These are phyloP conservation scores for Inga oerstediana DNA, from an alignment of 306 rosid genomes.

Conservation along the genomic window DNA sequence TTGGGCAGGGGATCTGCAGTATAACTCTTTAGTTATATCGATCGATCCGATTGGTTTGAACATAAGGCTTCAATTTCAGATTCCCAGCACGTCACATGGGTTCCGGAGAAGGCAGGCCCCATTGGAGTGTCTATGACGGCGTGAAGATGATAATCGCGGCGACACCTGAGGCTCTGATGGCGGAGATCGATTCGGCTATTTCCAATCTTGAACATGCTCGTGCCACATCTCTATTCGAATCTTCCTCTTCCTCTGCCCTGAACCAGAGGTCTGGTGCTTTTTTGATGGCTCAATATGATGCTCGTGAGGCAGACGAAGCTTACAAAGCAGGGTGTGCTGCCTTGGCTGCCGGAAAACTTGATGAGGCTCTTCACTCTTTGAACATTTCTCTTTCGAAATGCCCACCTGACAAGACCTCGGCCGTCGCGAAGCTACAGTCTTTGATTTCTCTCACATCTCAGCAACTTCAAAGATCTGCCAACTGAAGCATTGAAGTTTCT, in stretches of 20 bases:
- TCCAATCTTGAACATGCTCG: conserved; percentile 70
- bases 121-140: conserved; percentile 75
- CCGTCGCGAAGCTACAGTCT: conserved; percentile 71
- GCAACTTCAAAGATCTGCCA: conserved; percentile 57
- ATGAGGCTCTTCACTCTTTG: conserved; percentile 67
- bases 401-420: conserved; percentile 69
- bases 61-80: not conserved
- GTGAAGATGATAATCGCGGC: conserved; percentile 63
- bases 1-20: not conserved
- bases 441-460: conserved; percentile 73
- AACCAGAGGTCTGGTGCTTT: conserved; percentile 27
- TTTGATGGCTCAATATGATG: conserved; percentile 48
- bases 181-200: conserved; percentile 81
- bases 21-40: not conserved
- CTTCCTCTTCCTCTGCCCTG: conserved; percentile 20
- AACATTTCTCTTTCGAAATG: conserved; percentile 70
- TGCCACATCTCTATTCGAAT: conserved; percentile 56
- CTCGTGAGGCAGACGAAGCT: conserved; percentile 72
- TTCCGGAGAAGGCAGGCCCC: conserved; percentile 47
- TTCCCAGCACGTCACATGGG: conserved; percentile 15
- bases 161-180: conserved; percentile 76
- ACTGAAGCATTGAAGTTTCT: conserved; percentile 20
- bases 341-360: conserved; percentile 75
- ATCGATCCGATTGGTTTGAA: not conserved
- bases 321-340: conserved; percentile 86